Evolutionary conservation across 2,329 filamentous ascomycete genomes (phyloP).

Genomic region (Nigrograna mackinnonii): DNA sequence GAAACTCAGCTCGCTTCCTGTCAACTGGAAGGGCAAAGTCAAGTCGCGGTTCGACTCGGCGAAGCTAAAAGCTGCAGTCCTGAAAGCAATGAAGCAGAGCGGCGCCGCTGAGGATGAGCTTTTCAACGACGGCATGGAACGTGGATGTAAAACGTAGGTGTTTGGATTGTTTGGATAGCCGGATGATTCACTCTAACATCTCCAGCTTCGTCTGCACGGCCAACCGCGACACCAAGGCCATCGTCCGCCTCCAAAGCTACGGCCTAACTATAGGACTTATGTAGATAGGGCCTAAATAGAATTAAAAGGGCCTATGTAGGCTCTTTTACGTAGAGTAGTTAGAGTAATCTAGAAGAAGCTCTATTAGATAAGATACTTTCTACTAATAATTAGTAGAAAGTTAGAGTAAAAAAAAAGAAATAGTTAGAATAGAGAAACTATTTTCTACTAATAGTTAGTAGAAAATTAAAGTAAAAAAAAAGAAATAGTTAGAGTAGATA

Average conservation of each 20-base stretch:
- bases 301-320: no score
- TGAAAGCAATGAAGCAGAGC: conserved; percentile 3
- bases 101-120: conserved; percentile 2
- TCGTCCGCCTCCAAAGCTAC: conserved; percentile 39
- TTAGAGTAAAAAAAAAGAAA: no score
- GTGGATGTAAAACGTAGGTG: conserved; percentile 8
- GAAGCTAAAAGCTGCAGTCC: conserved; percentile 5
- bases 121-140: conserved; percentile 5
- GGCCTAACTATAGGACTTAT: conserved; percentile 5
- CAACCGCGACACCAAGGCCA: conserved; percentile 47
- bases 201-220: conserved; percentile 45
- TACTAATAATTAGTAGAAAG: no score
- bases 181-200: not conserved
- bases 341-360: no score
- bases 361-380: no score
- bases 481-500: no score
- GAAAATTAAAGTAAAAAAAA: no score
- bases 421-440: no score
- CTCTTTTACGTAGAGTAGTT: no score
- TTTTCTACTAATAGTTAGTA: no score
- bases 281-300: no score
- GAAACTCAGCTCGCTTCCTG: not conserved
- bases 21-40: conserved; percentile 3
- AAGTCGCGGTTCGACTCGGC: conserved; percentile 7
- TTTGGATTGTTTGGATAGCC: not conserved